A percentile compares a stretch with the other conserved stretches of the same genome.
phyloP scores from a whole-genome alignment of 257 asterid species.

The Ophiorrhiza pumila region DNA sequence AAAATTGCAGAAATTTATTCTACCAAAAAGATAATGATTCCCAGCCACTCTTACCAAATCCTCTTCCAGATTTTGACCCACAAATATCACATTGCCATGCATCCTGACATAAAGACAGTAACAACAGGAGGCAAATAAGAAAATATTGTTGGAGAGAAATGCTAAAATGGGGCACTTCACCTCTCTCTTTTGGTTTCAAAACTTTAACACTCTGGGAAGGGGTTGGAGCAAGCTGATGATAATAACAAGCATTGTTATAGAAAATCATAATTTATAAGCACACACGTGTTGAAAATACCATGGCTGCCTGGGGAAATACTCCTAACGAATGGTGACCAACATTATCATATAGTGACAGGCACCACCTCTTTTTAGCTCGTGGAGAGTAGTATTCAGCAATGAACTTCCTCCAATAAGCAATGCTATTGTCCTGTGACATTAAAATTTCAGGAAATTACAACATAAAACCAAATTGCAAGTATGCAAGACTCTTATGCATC shows the following conservation, averaged over 20 bases:
- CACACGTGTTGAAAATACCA: constrained; percentile 40
- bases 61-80: constrained; percentile 96
- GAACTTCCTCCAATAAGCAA: constrained; percentile 97
- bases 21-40: neutral
- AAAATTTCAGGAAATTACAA: neutral
- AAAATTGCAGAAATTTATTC: constrained; percentile 6
- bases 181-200: neutral
- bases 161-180: no score
- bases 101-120: constrained; percentile 51
- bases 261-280: neutral
- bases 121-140: neutral
- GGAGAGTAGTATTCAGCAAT: constrained; percentile 95
- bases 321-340: constrained; percentile 94
- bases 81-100: constrained; percentile 98
- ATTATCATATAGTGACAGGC: constrained; percentile 81
- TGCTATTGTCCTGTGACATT: constrained; percentile 60
- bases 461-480: neutral
- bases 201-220: no score
- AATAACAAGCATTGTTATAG: neutral
- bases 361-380: constrained; percentile 97
- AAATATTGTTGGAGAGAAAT: neutral
- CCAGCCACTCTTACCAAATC: constrained; percentile 68
- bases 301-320: constrained; percentile 92
- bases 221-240: neutral
- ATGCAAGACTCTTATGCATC: neutral